A percentile compares a stretch with the other conserved stretches of the same genome.
These are phyloP conservation scores for Sequoia sempervirens DNA, from an alignment of 75 land plant genomes.

Conservation along the genomic window DNA sequence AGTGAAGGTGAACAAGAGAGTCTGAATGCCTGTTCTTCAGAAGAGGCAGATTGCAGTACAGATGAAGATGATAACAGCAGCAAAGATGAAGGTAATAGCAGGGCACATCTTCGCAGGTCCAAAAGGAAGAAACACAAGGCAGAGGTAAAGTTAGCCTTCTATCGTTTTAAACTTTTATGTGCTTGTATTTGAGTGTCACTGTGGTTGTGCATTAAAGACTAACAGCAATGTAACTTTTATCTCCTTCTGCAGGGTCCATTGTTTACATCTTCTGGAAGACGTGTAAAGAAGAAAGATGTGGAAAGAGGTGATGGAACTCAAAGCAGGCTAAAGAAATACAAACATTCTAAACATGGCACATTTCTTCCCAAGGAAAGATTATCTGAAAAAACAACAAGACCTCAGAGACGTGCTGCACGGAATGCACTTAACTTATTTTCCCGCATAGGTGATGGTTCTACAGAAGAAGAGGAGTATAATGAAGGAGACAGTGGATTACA, in stretches of 20 bases:
- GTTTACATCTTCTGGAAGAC: conserved; percentile 65
- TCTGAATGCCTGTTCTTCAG: conserved; percentile 38
- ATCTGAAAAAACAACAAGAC: conserved; percentile 44
- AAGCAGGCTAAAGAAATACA: conserved; percentile 6
- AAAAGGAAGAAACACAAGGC: conserved; percentile 56
- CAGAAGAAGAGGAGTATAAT: conserved; percentile 64
- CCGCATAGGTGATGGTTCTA: conserved; percentile 27
- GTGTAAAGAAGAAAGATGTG: conserved; percentile 57
- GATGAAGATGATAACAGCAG: conserved; percentile 51
- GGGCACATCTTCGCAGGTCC: conserved; percentile 61
- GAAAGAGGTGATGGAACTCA: conserved; percentile 35
- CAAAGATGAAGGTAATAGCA: conserved; percentile 18
- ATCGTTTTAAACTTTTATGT: neutral
- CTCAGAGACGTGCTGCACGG: conserved; percentile 69
- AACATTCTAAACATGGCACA: conserved; percentile 24
- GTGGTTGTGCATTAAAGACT: neutral
- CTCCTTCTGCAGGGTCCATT: conserved; percentile 44
- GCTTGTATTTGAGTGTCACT: neutral
- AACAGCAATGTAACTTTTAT: neutral
- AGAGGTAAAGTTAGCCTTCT: conserved; percentile 34
- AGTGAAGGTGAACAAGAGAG: conserved; percentile 57
- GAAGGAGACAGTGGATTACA: conserved; percentile 30
- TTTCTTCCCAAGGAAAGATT: conserved; percentile 21
- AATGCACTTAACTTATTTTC: conserved; percentile 77
- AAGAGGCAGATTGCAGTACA: conserved; percentile 35